Percentiles rank a stretch among this genome's conserved stretches.
Conservation (phyloP, 73 alveolate species). For the Effrenium voratum region DNA sequence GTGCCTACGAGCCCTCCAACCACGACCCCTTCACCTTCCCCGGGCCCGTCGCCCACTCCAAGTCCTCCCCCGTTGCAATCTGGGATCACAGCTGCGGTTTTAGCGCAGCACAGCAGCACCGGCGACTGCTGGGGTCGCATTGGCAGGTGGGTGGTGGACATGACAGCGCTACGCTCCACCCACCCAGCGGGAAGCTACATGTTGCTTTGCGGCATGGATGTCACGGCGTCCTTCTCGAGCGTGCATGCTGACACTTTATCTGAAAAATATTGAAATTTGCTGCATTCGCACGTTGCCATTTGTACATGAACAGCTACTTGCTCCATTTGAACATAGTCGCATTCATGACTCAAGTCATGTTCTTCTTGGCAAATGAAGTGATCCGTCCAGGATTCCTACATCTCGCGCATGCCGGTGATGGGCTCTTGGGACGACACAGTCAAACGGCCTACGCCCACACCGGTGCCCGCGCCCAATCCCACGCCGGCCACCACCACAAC, state of each 20-base stretch:
- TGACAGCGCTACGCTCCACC: background rate
- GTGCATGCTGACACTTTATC: no score
- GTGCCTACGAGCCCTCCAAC: no score
- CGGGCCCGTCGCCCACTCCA: no score
- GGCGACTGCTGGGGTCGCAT: constrained; percentile 58
- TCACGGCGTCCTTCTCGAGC: constrained; percentile 35
- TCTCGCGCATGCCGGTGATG: constrained; percentile 74
- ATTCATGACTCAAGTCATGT: no score
- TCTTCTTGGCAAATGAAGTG: no score
- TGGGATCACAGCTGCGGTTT: background rate
- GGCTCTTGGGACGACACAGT: constrained; percentile 40
- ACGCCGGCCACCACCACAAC: background rate
- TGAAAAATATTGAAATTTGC: no score
- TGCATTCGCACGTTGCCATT: no score
- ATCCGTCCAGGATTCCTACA: constrained; percentile 73
- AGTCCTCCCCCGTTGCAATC: no score
- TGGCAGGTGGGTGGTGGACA: constrained; percentile 77
- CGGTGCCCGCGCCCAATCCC: background rate
- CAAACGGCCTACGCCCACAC: background rate
- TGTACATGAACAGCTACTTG: no score
- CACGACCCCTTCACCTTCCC: no score
- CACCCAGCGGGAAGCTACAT: constrained; percentile 66
- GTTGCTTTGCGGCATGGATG: constrained; percentile 66
- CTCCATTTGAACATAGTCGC: no score
- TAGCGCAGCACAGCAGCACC: background rate